These are phyloP conservation scores for Hypericum androsaemum DNA, from an alignment of 345 rosid species.

Conservation along the genomic window DNA sequence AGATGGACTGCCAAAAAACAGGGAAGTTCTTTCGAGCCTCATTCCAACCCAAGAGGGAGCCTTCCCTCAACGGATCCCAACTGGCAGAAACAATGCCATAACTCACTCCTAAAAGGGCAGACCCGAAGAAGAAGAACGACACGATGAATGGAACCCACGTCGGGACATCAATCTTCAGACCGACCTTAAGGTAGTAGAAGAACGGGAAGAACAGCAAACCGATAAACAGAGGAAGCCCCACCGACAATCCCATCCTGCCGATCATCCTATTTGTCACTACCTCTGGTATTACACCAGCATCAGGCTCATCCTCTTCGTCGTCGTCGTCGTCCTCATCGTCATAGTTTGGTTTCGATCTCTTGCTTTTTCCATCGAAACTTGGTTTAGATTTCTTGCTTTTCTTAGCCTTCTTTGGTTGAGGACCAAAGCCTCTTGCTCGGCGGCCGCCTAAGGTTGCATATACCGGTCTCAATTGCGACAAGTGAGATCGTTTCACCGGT, in stretches of 20 bases:
- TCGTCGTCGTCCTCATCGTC: conserved; percentile 25
- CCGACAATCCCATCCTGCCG: conserved; percentile 65
- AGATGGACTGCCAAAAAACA: conserved; percentile 81
- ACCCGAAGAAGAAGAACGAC: conserved; percentile 75
- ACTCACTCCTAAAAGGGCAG: conserved; percentile 75
- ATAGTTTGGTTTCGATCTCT: conserved; percentile 22
- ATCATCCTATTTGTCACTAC: conserved; percentile 92
- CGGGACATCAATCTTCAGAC: conserved; percentile 67
- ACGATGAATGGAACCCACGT: conserved; percentile 79
- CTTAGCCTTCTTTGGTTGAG: conserved; percentile 44
- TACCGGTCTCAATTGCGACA: conserved; percentile 20
- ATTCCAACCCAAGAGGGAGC: conserved; percentile 83
- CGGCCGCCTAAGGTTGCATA: conserved; percentile 54
- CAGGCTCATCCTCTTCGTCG: conserved; percentile 26
- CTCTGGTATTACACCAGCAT: conserved; percentile 67
- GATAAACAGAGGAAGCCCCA: conserved; percentile 59
- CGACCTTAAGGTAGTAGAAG: conserved; percentile 82
- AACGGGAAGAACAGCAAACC: conserved; percentile 82
- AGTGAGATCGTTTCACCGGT: conserved; percentile 10
- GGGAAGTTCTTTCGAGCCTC: conserved; percentile 97
- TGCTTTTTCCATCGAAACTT: conserved; percentile 11
- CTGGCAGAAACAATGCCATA: conserved; percentile 90
- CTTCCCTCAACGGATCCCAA: conserved; percentile 95
- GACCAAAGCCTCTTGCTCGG: conserved; percentile 58
- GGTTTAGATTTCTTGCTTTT: conserved; percentile 35